Conservation (phyloP, 2,329 filamentous ascomycete species). For the Diplodia intermedia region DNA sequence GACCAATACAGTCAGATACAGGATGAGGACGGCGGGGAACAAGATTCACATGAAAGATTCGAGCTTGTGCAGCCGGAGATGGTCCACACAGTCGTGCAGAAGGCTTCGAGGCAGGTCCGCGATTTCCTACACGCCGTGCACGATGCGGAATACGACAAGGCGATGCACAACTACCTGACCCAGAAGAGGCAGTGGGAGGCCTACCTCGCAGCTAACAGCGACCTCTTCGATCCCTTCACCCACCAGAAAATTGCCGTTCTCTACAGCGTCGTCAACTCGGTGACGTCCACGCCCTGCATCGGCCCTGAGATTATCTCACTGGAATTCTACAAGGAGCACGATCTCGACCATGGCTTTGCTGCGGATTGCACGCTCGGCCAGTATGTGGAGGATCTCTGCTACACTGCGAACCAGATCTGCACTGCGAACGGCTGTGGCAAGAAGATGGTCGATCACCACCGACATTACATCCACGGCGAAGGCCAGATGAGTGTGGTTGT, state of each 20-base stretch:
- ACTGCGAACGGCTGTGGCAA: conserved; percentile 84
- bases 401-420: conserved; percentile 77
- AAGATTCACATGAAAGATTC: conserved; percentile 68
- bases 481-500: conserved; percentile 92
- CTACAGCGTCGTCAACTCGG: conserved; percentile 91
- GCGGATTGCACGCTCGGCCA: conserved; percentile 93
- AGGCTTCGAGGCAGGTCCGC: conserved; percentile 83
- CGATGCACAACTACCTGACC: conserved; percentile 89
- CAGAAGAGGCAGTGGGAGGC: conserved; percentile 97
- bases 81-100: conserved; percentile 83
- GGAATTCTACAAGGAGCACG: conserved; percentile 91
- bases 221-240: conserved; percentile 88
- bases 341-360: conserved; percentile 70
- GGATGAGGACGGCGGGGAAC: conserved; percentile 44
- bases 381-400: conserved; percentile 90
- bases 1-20: conserved; percentile 67
- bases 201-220: conserved; percentile 85
- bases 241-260: conserved; percentile 97
- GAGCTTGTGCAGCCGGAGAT: conserved; percentile 94
- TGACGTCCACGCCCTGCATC: conserved; percentile 89
- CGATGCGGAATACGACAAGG: conserved; percentile 95
- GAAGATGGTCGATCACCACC: conserved; percentile 89
- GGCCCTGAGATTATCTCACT: conserved; percentile 91
- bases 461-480: conserved; percentile 96
- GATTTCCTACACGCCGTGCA: conserved; percentile 95